phyloP scores from a whole-genome alignment of 768 basidiomycete genomes.

The Mycena haematopus region DNA sequence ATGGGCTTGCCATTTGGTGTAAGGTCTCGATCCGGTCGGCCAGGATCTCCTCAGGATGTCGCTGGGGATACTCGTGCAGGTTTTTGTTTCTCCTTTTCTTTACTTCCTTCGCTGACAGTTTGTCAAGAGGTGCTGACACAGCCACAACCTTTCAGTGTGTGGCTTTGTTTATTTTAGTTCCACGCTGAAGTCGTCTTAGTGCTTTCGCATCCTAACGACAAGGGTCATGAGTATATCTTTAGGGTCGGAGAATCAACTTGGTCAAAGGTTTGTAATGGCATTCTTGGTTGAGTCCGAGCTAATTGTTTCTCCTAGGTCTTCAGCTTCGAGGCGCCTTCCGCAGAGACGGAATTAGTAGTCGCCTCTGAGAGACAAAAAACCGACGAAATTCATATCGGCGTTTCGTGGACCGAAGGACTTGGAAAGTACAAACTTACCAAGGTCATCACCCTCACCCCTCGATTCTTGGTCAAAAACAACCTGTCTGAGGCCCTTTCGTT shows the following conservation, averaged over 20 bases:
- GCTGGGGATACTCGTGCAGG: constrained; percentile 82
- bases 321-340: constrained; percentile 89
- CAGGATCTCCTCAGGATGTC: constrained; percentile 73
- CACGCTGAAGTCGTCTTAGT: constrained; percentile 53
- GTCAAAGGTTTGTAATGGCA: constrained; percentile 70
- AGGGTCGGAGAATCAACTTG: constrained; percentile 82
- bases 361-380: constrained; percentile 64
- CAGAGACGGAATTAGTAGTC: constrained; percentile 84
- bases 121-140: constrained; percentile 52
- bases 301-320: constrained; percentile 56
- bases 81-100: constrained; percentile 35
- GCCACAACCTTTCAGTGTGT: constrained; percentile 83
- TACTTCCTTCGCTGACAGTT: constrained; percentile 28
- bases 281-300: background rate
- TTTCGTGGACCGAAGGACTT: constrained; percentile 93
- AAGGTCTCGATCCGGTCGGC: constrained; percentile 67
- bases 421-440: constrained; percentile 98
- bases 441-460: constrained; percentile 88
- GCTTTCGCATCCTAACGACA: constrained; percentile 82
- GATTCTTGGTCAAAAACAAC: constrained; percentile 89
- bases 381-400: constrained; percentile 79
- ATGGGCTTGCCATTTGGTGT: constrained; percentile 84
- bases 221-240: constrained; percentile 85
- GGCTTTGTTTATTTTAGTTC: constrained; percentile 5
- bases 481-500: constrained; percentile 72